Conservation (phyloP, 2,329 filamentous ascomycete species). For the Penicillium sclerotigenum region DNA sequence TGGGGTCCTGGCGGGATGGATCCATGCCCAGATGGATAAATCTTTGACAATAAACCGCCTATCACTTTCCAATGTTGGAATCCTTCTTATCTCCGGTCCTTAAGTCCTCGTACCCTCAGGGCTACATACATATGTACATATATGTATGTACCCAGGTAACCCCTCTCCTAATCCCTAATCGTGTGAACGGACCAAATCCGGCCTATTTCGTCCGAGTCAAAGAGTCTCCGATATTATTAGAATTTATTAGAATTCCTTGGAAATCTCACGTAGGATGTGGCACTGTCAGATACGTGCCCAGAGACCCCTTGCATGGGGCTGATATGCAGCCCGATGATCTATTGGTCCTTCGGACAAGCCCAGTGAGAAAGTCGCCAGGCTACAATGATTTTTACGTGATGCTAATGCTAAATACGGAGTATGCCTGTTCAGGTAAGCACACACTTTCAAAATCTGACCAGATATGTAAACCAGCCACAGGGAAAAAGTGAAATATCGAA, state of each 20-base stretch:
- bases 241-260: background rate
- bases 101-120: background rate
- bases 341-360: background rate
- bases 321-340: background rate
- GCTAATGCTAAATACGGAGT: background rate
- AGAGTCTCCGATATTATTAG: background rate
- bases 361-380: background rate
- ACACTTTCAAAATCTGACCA: background rate
- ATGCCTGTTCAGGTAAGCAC: background rate
- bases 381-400: background rate
- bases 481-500: background rate
- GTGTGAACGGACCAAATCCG: background rate
- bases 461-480: background rate
- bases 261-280: background rate
- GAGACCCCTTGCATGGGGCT: background rate
- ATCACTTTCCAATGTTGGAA: background rate
- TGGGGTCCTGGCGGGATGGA: background rate
- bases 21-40: background rate
- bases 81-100: background rate
- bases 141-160: no score
- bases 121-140: no score
- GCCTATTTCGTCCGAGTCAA: constrained; percentile 22
- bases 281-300: background rate
- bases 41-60: background rate
- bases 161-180: background rate